Conservation (phyloP, 2,329 filamentous ascomycete species). For the Fusarium anthophilum region DNA sequence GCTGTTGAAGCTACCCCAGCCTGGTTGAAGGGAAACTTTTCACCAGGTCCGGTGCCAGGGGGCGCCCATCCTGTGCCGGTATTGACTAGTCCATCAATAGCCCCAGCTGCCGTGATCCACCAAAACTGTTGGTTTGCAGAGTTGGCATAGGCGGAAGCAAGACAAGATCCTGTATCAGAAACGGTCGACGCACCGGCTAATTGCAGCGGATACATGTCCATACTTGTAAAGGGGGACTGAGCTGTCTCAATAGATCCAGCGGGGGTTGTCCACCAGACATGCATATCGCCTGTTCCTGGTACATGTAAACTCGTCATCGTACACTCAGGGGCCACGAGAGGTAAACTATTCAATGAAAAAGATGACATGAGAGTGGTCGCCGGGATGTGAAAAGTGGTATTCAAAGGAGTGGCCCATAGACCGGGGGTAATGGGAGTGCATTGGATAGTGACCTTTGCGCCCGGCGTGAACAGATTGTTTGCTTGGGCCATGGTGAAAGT, state of each 20-base stretch:
- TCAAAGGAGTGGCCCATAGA: background rate
- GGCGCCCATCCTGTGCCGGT: background rate
- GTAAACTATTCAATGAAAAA: too few relatives aligned
- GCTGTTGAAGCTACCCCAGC: background rate
- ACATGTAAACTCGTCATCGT: too few relatives aligned
- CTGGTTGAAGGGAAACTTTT: background rate
- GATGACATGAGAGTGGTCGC: too few relatives aligned
- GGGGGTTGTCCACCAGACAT: too few relatives aligned
- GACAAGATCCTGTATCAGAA: background rate
- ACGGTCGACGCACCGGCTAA: background rate
- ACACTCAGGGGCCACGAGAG: too few relatives aligned
- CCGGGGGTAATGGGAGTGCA: background rate
- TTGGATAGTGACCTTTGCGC: accelerated
- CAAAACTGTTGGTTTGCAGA: background rate
- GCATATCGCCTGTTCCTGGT: too few relatives aligned
- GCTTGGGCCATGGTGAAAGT: background rate
- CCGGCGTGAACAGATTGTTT: background rate
- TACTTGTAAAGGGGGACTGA: background rate
- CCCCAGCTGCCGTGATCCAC: background rate
- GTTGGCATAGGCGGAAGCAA: background rate
- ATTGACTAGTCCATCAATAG: background rate
- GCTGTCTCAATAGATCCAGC: background rate
- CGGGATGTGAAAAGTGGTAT: background rate
- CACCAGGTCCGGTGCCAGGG: background rate
- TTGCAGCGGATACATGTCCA: accelerated